Conservation (phyloP, 1,284 basidiomycete genomes). For the Gomphus bonarii region DNA sequence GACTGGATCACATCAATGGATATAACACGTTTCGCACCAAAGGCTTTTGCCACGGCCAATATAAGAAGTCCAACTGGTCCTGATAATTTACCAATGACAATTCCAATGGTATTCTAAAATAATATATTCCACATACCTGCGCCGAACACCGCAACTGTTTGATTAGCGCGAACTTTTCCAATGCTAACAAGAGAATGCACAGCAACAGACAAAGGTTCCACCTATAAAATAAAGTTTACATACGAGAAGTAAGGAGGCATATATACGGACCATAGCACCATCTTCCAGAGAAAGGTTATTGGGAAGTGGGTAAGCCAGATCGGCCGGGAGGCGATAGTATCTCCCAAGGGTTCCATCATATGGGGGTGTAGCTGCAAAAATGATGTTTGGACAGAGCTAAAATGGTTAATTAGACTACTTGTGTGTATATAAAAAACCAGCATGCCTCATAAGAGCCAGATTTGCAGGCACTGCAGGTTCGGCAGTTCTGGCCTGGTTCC, state of each 20-base stretch:
- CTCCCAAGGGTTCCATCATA: slow-evolving; percentile 81
- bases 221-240: slow-evolving; percentile 33
- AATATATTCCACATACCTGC: slow-evolving; percentile 18
- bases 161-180: slow-evolving; percentile 61
- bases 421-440: not conserved
- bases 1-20: slow-evolving; percentile 78
- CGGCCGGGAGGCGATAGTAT: slow-evolving; percentile 69
- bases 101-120: not conserved
- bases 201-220: slow-evolving; percentile 91
- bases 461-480: slow-evolving; percentile 66
- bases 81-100: not conserved
- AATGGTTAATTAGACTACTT: not conserved
- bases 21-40: slow-evolving; percentile 74
- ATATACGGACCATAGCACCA: slow-evolving; percentile 60
- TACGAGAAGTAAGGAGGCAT: not conserved
- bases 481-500: slow-evolving; percentile 74
- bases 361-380: slow-evolving; percentile 85
- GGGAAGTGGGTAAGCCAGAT: slow-evolving; percentile 68
- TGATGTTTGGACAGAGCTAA: slow-evolving; percentile 66
- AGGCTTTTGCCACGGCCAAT: slow-evolving; percentile 87
- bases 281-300: slow-evolving; percentile 70
- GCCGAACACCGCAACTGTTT: slow-evolving; percentile 77
- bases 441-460: slow-evolving; percentile 69
- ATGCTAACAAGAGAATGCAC: slow-evolving; percentile 81
- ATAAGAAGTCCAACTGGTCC: slow-evolving; percentile 89